These are phyloP conservation scores for Jaminaea rosea DNA, from an alignment of 1,284 basidiomycete genomes.

Conservation along the genomic window DNA sequence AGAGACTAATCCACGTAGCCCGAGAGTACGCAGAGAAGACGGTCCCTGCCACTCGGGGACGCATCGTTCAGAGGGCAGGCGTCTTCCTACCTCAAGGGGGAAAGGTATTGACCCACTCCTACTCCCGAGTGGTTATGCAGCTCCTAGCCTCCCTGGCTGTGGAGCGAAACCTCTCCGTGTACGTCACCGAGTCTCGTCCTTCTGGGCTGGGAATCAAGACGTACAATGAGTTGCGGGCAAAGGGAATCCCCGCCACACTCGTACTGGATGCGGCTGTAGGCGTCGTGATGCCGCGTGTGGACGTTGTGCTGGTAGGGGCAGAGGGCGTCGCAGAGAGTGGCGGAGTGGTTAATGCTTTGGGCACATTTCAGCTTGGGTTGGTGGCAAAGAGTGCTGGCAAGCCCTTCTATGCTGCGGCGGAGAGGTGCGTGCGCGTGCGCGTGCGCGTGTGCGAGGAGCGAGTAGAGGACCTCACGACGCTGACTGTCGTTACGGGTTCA, in stretches of 20 bases:
- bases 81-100: conserved; percentile 85
- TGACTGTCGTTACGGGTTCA: neutral
- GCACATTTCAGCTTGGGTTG: conserved; percentile 91
- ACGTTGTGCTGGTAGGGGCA: conserved; percentile 88
- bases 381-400: conserved; percentile 89
- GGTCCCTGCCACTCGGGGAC: conserved; percentile 61
- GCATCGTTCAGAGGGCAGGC: conserved; percentile 72
- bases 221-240: conserved; percentile 50
- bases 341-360: conserved; percentile 57
- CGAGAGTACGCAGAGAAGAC: conserved; percentile 59
- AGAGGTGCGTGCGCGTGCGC: conserved; percentile 48
- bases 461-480: neutral
- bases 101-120: conserved; percentile 83
- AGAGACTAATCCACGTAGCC: conserved; percentile 68
- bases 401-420: conserved; percentile 91
- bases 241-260: conserved; percentile 86
- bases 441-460: neutral
- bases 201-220: conserved; percentile 55
- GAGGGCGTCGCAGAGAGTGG: conserved; percentile 93
- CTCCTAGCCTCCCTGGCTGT: conserved; percentile 67
- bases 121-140: conserved; percentile 91
- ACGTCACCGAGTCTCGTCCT: conserved; percentile 90
- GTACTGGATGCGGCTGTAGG: conserved; percentile 93
- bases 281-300: conserved; percentile 89
- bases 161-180: conserved; percentile 81